Percentiles rank a stretch among this genome's conserved stretches.
Evolutionary conservation across 176 grass and related monocot genomes (phyloP).

Genomic region (Panicum miliaceum): DNA sequence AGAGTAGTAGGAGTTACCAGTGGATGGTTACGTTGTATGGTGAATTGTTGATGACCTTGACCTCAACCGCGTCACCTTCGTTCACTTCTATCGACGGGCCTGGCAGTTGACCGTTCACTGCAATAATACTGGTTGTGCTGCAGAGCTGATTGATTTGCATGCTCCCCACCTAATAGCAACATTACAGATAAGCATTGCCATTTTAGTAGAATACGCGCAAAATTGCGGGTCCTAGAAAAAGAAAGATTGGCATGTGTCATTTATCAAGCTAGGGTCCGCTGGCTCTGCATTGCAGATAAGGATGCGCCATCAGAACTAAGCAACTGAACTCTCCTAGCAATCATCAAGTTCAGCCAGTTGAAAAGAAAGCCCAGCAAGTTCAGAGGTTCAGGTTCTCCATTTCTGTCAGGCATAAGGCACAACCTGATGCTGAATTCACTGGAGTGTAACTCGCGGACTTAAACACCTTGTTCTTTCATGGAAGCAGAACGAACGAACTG

Average conservation of each 20-base stretch:
- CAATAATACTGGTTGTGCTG: conserved; percentile 52
- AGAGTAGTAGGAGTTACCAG: conserved; percentile 41
- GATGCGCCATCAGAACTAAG: not conserved
- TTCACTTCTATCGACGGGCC: conserved; percentile 56
- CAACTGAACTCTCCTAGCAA: not conserved
- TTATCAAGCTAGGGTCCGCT: conserved; percentile 22
- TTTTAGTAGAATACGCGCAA: not conserved
- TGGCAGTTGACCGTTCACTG: conserved; percentile 62
- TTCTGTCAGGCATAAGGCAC: not conserved
- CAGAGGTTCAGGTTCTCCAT: not conserved
- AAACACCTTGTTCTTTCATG: not conserved
- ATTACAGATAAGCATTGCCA: conserved; percentile 16
- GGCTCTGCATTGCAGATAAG: conserved; percentile 2
- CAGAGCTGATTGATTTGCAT: conserved; percentile 54
- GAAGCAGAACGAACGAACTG: not conserved
- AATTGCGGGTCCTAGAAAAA: not conserved
- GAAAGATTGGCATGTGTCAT: not conserved
- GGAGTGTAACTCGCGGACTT: not conserved
- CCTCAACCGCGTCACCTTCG: conserved; percentile 50
- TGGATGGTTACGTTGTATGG: conserved; percentile 57
- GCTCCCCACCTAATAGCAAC: conserved; percentile 44
- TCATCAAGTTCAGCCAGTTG: not conserved
- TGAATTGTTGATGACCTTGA: conserved; percentile 50
- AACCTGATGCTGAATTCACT: conserved; percentile 4
- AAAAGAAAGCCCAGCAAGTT: not conserved